Evolutionary conservation across 805 yeast species (phyloP), one percentile per base, ranked within the genome.

Genomic region (Spathaspora hagerdaliae): DNA sequence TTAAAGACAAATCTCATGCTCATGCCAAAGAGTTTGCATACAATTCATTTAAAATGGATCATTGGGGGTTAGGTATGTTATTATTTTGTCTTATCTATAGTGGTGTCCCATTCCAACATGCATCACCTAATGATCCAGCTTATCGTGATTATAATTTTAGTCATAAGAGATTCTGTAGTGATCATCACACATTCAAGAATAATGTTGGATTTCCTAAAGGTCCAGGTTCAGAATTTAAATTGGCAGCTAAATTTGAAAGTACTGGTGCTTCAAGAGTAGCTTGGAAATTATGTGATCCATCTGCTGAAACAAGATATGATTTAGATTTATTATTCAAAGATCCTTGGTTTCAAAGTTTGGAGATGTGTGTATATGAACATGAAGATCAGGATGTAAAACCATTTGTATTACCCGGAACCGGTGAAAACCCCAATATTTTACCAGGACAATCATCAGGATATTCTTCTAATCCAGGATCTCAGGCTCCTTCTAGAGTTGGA

Each of bases 261-360:
- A 60, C 77, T 0, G 83, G 83, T 10, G 82, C 84, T 24, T 79
- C 90, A 1, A 73, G 94, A 55, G 81, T 74, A 6, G 82, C 87
- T 7, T 85, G 91, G 89, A 78, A 85, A 59, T 63, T 86, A 42
- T 78, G 85, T 54, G 90, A 85, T 56, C 88, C 89, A 3, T 67
- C 78, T 24, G 69, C 76, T 0, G 56, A 54, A 1, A 69, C 77
- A 7, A 70, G 95, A 50, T 80, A 81, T 57, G 71, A 75, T 13
- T 55, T 86, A 50, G 70, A 74, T 1, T 71, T 74, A 26, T 63
- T 86, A 31, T 78, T 82, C 49, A 54, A 68, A 2, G 90, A 85
- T 54, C 80, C 83, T 9, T 85, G 86, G 82, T 85, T 85, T 58
- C 65, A 63, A 27, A 52, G 64, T 3, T 65, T 84, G 39, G 86